Percentiles rank a stretch among this genome's conserved stretches.
Evolutionary conservation across 129 eudicot species (phyloP).

Genomic region (Flaveria ramosissima): DNA sequence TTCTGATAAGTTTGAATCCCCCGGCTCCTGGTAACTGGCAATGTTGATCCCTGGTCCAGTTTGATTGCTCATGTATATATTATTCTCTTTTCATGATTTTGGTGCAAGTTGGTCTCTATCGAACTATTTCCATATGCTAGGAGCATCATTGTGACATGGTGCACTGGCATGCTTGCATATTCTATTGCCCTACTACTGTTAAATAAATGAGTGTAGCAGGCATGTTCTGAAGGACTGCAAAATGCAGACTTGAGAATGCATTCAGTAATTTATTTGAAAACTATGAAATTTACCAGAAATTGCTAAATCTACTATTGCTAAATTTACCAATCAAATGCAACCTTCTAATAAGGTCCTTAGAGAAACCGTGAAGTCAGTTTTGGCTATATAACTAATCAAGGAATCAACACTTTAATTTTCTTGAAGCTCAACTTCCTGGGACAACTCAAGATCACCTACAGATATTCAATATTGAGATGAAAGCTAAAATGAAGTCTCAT

Average conservation of each 20-base stretch:
- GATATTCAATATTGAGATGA: constrained; percentile 91
- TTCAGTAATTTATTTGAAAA: constrained; percentile 5
- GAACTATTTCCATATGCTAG: no score
- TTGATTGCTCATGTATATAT: not conserved
- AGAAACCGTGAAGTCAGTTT: constrained; percentile 19
- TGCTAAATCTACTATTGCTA: not conserved
- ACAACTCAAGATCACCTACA: constrained; percentile 97
- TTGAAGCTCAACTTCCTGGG: constrained; percentile 95
- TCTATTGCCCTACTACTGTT: constrained; percentile 2
- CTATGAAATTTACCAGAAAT: constrained; percentile 19
- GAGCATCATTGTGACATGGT: not conserved
- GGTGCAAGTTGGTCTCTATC: not conserved
- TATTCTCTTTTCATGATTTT: constrained; percentile 13
- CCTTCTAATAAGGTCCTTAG: not conserved
- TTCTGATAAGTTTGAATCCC: constrained; percentile 6
- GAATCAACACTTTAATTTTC: constrained; percentile 11
- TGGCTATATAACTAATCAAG: constrained; percentile 19
- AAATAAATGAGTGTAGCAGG: constrained; percentile 1
- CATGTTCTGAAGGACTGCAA: constrained; percentile 21
- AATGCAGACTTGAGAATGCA: not conserved
- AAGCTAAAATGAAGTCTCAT: constrained; percentile 90
- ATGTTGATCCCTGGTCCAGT: no score
- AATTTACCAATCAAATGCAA: constrained; percentile 13
- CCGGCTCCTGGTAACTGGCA: no score
- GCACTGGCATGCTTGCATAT: constrained; percentile 21